These are phyloP conservation scores for Boletus fagicola DNA, from an alignment of 768 basidiomycete species.

Conservation along the genomic window DNA sequence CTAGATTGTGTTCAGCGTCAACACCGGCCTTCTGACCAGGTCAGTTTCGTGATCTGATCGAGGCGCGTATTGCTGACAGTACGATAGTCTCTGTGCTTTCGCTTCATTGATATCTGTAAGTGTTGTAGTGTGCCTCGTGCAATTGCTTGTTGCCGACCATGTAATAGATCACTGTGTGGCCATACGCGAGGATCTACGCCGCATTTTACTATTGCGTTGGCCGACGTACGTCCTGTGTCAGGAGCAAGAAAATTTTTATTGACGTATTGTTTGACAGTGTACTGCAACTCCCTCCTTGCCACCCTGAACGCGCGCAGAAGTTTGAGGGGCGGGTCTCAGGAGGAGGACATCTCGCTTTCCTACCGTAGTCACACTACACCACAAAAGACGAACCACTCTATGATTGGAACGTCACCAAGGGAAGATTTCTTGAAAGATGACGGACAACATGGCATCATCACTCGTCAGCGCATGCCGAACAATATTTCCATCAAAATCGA, in stretches of 20 bases:
- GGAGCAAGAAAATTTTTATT: not conserved
- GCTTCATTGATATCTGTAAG: constrained; percentile 52
- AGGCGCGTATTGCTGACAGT: constrained; percentile 4
- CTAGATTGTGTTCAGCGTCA: constrained; percentile 29
- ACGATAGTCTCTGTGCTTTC: constrained; percentile 46
- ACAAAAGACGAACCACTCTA: constrained; percentile 5
- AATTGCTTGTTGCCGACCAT: not conserved
- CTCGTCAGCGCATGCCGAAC: constrained; percentile 31
- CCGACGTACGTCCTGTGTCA: constrained; percentile 42
- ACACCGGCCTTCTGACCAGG: constrained; percentile 28
- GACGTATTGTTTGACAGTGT: constrained; percentile 37
- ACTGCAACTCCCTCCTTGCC: constrained; percentile 59
- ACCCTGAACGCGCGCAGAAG: constrained; percentile 55
- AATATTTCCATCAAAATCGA: constrained; percentile 67
- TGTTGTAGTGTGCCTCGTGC: not conserved
- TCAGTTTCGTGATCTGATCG: no score
- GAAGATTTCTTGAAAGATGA: not conserved
- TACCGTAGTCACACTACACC: constrained; percentile 3
- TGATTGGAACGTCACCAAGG: constrained; percentile 1
- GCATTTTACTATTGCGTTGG: constrained; percentile 61
- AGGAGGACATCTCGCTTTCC: constrained; percentile 18
- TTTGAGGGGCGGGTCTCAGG: constrained; percentile 32
- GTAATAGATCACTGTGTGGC: constrained; percentile 45
- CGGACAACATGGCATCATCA: not conserved
- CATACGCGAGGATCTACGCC: constrained; percentile 53